These are phyloP conservation scores for Fusarium sp. DNA, from an alignment of 2,329 filamentous ascomycete species.

Conservation along the genomic window DNA sequence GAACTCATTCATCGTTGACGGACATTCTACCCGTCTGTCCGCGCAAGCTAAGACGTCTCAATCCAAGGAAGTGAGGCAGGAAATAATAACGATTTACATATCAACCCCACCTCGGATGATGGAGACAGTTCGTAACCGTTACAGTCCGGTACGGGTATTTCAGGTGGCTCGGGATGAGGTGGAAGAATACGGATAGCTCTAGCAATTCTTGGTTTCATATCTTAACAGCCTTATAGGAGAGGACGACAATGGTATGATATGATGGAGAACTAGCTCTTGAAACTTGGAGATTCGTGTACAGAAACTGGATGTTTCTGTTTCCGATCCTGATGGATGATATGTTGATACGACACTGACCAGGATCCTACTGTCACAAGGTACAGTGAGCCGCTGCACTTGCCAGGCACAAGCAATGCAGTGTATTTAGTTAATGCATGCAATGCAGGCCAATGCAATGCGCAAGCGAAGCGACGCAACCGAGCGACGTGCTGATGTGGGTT, in stretches of 20 bases:
- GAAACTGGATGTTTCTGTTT: conserved; percentile 32
- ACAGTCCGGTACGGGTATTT: conserved; percentile 6
- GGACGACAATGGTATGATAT: conserved; percentile 12
- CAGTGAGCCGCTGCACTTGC: conserved; percentile 30
- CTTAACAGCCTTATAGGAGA: conserved; percentile 28
- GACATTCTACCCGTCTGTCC: not conserved
- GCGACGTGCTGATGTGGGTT: not conserved
- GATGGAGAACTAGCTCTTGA: conserved; percentile 28
- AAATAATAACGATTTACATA: conserved; percentile 30
- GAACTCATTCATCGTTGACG: not conserved
- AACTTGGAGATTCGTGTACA: conserved; percentile 36
- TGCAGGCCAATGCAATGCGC: not conserved
- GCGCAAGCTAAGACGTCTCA: conserved; percentile 12
- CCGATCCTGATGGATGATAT: conserved; percentile 24
- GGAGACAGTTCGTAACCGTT: conserved; percentile 22
- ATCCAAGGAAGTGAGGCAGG: conserved; percentile 13
- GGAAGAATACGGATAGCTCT: not conserved
- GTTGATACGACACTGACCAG: conserved; percentile 22
- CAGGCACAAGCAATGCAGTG: conserved; percentile 38
- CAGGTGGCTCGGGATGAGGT: not conserved
- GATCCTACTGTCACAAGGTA: conserved; percentile 30
- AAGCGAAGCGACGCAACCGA: conserved; percentile 23
- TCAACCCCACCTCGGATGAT: conserved; percentile 27
- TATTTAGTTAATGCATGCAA: not conserved
- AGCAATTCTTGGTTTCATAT: conserved; percentile 21